These are phyloP conservation scores for Ceratobasidium sp. DNA, from an alignment of 1,284 basidiomycete species.

Conservation along the genomic window DNA sequence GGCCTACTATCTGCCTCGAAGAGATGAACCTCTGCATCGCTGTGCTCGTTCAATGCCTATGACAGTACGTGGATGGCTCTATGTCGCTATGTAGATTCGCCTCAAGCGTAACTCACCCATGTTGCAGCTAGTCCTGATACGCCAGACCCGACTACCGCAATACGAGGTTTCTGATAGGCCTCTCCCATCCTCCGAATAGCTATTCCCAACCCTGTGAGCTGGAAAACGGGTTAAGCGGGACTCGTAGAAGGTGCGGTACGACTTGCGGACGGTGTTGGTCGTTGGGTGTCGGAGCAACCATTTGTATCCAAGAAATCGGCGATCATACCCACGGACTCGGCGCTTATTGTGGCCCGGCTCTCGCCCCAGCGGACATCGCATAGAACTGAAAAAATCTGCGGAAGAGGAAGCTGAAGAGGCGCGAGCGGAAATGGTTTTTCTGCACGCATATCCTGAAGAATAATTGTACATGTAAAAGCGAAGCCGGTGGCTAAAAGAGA, in stretches of 20 bases:
- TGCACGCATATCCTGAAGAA: too few species aligned
- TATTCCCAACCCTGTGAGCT: too few species aligned
- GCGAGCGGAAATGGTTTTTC: too few species aligned
- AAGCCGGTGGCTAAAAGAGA: too few species aligned
- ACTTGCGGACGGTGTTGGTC: background rate
- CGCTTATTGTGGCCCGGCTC: background rate
- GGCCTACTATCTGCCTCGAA: constrained; percentile 76
- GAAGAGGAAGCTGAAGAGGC: too few species aligned
- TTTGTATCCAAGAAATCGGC: background rate
- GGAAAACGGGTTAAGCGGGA: too few species aligned
- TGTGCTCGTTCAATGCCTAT: constrained; percentile 78
- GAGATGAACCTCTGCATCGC: constrained; percentile 81
- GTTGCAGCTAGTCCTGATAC: constrained; percentile 80
- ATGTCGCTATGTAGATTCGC: constrained; percentile 6
- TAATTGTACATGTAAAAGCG: too few species aligned
- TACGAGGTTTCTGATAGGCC: constrained; percentile 45
- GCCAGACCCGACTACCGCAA: constrained; percentile 84
- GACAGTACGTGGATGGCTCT: background rate
- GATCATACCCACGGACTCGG: constrained; percentile 22
- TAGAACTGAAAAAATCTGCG: too few species aligned
- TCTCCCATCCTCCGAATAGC: constrained; percentile 51
- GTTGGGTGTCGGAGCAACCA: background rate
- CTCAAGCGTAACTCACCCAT: constrained; percentile 64
- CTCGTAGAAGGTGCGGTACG: background rate
- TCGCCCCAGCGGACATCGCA: too few species aligned